Evolutionary conservation across 495 filamentous ascomycete genomes (phyloP), one percentile per base, ranked within the genome.

Genomic region (Halenospora varia): DNA sequence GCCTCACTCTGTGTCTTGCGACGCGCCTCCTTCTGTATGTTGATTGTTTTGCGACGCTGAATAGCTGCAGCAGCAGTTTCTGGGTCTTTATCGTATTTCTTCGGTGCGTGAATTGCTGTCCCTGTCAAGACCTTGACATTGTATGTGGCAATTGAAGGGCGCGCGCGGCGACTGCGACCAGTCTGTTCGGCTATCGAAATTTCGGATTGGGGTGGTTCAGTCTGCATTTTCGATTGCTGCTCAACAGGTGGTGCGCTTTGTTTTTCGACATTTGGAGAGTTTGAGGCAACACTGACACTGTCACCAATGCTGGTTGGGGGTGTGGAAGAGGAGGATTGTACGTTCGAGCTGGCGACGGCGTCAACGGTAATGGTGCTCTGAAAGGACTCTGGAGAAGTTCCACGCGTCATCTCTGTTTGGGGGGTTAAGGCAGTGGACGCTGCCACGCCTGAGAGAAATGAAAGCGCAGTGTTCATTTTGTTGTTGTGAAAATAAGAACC

Each of bases 121-220:
- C 79, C 77, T 24, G 67, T 71, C 8, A 84, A 66, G 42, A 77
- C 70, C 25, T 77, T 71, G 24, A 83, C 67, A 53, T 85, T 85
- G 68, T 84, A 85, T 20, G 80, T 73, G 2, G 73, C 73, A 9
- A 76, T 57, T 48, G 73, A 77, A 1, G 70, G 60, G 40, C 77
- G 73, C 20, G 71, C 67, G 46, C 80, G 71, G 55, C 76, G 74
- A 50, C 72, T 70, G 44, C 77, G 80, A 22, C 41, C 53, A 47
- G 50, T 46, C 24, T 59, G 48, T 17, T 46, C 46, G 18, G 45
- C 25, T 41, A 10, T 41, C 3, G 54, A 22, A 23, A 2, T 46
- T 35, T 35, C 29, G 29, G 29, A 13, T 6, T 35, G 29, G 29
- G 29, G 29, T 35, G 51, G 23, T 42, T 53, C 51, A n/a, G 8